Base-by-base conservation (phyloP, 768 basidiomycete species). In the Cystoderma amianthinum region DNA sequence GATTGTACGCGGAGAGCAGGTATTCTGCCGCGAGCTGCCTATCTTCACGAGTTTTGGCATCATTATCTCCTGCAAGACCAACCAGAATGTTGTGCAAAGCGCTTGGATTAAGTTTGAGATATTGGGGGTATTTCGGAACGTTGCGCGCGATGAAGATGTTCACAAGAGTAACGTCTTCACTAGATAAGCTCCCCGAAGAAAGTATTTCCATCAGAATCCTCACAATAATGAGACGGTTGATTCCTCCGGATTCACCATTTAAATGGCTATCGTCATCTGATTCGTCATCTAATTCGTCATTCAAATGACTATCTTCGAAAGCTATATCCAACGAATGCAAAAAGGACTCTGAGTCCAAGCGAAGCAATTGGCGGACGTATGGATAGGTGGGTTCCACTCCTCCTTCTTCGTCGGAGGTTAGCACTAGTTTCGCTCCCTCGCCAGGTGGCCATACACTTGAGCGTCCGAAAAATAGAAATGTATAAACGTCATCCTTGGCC, bases 81-180 rank as follows among this genome's bases (percentile, higher is more conserved):
- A 85, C 69, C 37, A 99, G 76, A 51, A 97, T 79, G 30, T 65
- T 70, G 51, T 92, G 84, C 13, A 93, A 68, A 3, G 75, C 67
- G 45, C 74, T 81, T 1, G 83, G 76, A 0, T 82, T 62, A 32
- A 92, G 67, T 46, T 74, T 61, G 36, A 92, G 71, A 59, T 82
- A 90, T 61, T 96, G 93, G 1, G 86, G 81, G 62, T 98, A 99
- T 63, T 97, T 98, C 0, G 96, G 91, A 9, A 96, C 79, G 59
- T 98, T 99, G 44, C 94, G 84, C 3, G 96, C 90, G 43, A 98
- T 75, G 62, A 99, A 99, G 46, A 99, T 98, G 55, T 94, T 81
- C 38, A 95, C 72, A 59, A 99, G 88, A 2, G 88, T 92, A 44
- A 67, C 63, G 55, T 89, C 91, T 30, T 71, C 60, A 20, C 75